Evolutionary conservation across 2,329 filamentous ascomycete genomes (phyloP), one percentile per base, ranked within the genome.

Genomic region (Acrodontium crateriforme): DNA sequence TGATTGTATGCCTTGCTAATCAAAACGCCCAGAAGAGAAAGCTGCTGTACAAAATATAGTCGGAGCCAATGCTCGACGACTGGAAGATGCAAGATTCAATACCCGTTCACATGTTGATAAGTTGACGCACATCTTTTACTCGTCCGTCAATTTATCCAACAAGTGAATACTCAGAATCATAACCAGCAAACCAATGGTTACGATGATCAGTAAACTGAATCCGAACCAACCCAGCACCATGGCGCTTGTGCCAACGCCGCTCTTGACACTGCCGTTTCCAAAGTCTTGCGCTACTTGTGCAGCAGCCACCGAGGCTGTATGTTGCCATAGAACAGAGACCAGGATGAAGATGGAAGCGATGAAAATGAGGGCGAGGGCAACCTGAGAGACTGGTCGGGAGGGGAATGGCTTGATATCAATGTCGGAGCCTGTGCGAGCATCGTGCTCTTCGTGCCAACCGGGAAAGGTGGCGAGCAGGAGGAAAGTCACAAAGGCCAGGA

Each of bases 201-300:
- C 87, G 37, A 95, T 78, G 45, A 98, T 92, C 40, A 98, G 67
- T 29, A 95, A 57, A 13, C 81, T 78, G 50, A 98, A 95, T 22
- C 82, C 81, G 58, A 98, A 95, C 89, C 89, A 98, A 34, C 89
- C 89, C 49, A 98, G 67, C 11, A 94, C 81, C 82, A 98, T 95
- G 31, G 89, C 87, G 20, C 78, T 81, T 26, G 82, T 85, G n/a
- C 85, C 85, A 9, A 94, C 83, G 18, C 85, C 85, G 31, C 77
- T 82, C 53, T 69, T 74, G 32, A 94, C 81, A 40, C 76, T 81
- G 23, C 85, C 85, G 53, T 94, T 94, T 18, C 78, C 85, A 41
- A 94, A 71, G 49, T 92, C 84, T 63, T 92, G 81, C 1, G 85
- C 83, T 40, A 98, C 85, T 40, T 91, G 80, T 35, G 83, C 84